phyloP scores from a whole-genome alignment of 1,284 basidiomycete genomes.

The Sporisorium sorghi region DNA sequence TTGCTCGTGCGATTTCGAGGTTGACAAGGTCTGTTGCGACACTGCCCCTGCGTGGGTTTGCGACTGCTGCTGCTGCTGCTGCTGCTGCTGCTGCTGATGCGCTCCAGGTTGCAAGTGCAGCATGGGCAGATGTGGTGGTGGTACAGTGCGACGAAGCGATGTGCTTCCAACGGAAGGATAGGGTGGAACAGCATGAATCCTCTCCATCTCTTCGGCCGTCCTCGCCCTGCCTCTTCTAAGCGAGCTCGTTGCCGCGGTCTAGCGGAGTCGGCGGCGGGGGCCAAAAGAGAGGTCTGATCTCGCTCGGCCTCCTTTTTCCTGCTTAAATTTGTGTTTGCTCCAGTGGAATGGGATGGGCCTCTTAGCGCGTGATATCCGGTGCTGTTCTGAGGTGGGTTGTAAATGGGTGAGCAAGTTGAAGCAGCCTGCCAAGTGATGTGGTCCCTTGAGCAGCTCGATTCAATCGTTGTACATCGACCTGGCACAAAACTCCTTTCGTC shows the following conservation, averaged over 20 bases:
- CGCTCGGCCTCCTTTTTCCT: no score
- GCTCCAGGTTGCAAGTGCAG: background rate
- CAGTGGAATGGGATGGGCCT: no score
- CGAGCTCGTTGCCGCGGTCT: background rate
- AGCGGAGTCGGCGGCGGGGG: background rate
- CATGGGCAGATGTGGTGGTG: conserved; percentile 17
- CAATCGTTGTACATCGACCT: no score
- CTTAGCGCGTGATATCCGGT: conserved; percentile 4
- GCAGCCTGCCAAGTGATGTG: background rate
- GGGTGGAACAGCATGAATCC: conserved; percentile 11
- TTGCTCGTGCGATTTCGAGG: background rate
- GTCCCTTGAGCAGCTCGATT: no score
- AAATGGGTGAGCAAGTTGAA: background rate
- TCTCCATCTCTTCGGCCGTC: conserved; percentile 7
- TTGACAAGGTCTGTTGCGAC: background rate
- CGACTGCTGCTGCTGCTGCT: no score
- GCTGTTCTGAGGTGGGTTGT: background rate
- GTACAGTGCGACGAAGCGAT: background rate
- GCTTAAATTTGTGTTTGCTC: no score
- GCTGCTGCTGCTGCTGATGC: background rate
- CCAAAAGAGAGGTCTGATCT: background rate
- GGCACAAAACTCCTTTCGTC: no score
- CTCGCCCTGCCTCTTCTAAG: background rate
- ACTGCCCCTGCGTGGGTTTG: background rate
- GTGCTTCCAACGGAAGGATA: conserved; percentile 5